Base-by-base conservation (phyloP, 2,329 filamentous ascomycete genomes). In the Didymella exigua region DNA sequence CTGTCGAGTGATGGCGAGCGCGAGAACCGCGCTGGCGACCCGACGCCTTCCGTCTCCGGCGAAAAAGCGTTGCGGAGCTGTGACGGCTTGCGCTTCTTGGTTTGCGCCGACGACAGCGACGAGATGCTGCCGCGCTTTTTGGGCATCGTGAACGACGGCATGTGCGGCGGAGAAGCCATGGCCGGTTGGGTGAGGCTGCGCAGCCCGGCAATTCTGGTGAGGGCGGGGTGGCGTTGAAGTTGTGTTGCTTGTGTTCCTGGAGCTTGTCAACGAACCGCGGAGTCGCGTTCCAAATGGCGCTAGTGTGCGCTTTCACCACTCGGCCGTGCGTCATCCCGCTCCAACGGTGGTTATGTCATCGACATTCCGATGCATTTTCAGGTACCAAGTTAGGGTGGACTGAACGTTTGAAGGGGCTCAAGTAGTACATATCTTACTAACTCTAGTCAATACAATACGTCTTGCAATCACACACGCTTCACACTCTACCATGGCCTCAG, bases 11-110 rank as follows among this genome's bases (percentile, higher is more conserved):
- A 89, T 0, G 88, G 88, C 0, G 87, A 90, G 14, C 88, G 84
- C 16, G 80, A 80, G 60, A 76, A 79, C 34, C 82, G 82, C 0
- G 84, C 81, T 2, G 84, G 85, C 19, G 79, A 75, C n/a, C 71
- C 74, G 18, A 74, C 71, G 18, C 75, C 52, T 49, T 73, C 70
- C 49, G 84, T 79, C 54, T 86, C 87, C 23, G 89, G 89, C 0
- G 89, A 89, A 69, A 92, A 95, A 0, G 89, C 91, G 4, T 91
- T 93, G 33, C 90, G 89, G 1, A 95, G 84, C 3, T 86, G 83
- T 11, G 88, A 91, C 5, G 86, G 82, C 70, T 93, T 93, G 68
- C 89, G 87, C 41, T 88, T 86, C 71, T 91, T 91, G 30, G 14
- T 78, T 14, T 63, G 61, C 42, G 59, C 57, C 4, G 78, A 80